A percentile compares a stretch with the other conserved stretches of the same genome.
Conservation (phyloP, 2,329 filamentous ascomycete species). For the Colletotrichum echinochloae region DNA sequence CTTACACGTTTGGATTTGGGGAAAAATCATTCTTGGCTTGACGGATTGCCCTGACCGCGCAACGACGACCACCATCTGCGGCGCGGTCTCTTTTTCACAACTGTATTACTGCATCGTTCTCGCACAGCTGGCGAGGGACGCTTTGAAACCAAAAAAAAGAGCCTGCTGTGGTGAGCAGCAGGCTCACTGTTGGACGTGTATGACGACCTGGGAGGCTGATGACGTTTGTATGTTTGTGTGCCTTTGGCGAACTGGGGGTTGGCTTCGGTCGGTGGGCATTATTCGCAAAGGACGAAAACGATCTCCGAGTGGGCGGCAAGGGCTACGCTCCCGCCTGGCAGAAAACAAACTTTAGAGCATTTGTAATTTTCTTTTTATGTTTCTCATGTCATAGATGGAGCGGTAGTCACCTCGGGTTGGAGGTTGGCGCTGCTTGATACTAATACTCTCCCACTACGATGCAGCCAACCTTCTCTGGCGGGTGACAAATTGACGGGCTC, state of each 20-base stretch:
- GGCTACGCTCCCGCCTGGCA: constrained; percentile 21
- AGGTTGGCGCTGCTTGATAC: constrained; percentile 26
- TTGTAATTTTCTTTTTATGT: constrained; percentile 38
- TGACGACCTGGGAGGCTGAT: constrained; percentile 41
- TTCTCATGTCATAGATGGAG: constrained; percentile 38
- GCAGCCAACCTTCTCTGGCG: constrained; percentile 8
- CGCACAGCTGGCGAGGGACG: constrained; percentile 22
- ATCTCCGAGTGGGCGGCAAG: constrained; percentile 18
- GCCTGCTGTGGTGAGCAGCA: constrained; percentile 28
- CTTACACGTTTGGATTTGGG: constrained; percentile 32
- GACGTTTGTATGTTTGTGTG: constrained; percentile 41
- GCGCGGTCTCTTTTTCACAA: constrained; percentile 30
- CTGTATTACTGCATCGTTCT: constrained; percentile 39
- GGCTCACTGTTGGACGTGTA: constrained; percentile 40
- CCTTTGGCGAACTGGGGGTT: constrained; percentile 39
- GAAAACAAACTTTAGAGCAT: constrained; percentile 37
- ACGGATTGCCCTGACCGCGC: constrained; percentile 2
- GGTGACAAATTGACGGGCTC: constrained; percentile 3
- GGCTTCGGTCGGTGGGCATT: constrained; percentile 39
- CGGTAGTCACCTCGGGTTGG: constrained; percentile 9
- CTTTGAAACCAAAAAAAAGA: constrained; percentile 37
- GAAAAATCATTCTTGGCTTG: constrained; percentile 29
- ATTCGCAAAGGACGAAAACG: constrained; percentile 38
- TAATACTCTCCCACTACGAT: constrained; percentile 35
- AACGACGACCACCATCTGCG: constrained; percentile 12